Evolutionary conservation across 1,139 yeast species (phyloP).

Genomic region (Scheffersomyces lignicola): DNA sequence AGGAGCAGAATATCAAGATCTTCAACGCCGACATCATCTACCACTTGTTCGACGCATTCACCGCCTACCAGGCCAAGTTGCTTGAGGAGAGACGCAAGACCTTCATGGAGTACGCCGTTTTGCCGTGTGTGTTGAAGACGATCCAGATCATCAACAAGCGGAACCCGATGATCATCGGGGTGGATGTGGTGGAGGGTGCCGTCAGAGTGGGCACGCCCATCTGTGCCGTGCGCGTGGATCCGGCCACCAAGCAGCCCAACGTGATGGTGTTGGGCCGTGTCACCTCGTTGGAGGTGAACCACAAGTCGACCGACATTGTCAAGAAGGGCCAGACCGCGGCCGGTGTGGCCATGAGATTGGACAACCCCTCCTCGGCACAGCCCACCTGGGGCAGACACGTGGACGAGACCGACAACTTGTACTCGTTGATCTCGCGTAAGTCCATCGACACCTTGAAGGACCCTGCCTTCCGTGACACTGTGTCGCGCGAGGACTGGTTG

Average conservation of each 20-base stretch:
- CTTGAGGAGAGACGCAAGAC: conserved; percentile 90
- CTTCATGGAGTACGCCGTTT: conserved; percentile 83
- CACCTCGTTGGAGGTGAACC: conserved; percentile 89
- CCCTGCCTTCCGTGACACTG: conserved; percentile 94
- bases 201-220: conserved; percentile 93
- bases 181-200: conserved; percentile 90
- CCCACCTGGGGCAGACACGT: conserved; percentile 99
- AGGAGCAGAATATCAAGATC: conserved; percentile 85
- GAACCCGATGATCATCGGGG: conserved; percentile 99
- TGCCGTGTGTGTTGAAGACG: conserved; percentile 94
- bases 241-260: conserved; percentile 74
- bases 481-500: conserved; percentile 93
- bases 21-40: conserved; percentile 96
- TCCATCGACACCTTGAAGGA: conserved; percentile 97
- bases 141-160: conserved; percentile 97
- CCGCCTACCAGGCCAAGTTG: conserved; percentile 85
- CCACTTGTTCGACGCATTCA: conserved; percentile 92
- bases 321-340: conserved; percentile 95
- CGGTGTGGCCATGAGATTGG: conserved; percentile 98
- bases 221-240: conserved; percentile 88
- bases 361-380: conserved; percentile 86
- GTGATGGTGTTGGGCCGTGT: conserved; percentile 82
- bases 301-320: conserved; percentile 74
- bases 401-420: conserved; percentile 85
- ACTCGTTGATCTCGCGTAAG: conserved; percentile 83